These are phyloP conservation scores for Paulownia fortunei DNA, from an alignment of 257 asterid genomes.

Conservation along the genomic window DNA sequence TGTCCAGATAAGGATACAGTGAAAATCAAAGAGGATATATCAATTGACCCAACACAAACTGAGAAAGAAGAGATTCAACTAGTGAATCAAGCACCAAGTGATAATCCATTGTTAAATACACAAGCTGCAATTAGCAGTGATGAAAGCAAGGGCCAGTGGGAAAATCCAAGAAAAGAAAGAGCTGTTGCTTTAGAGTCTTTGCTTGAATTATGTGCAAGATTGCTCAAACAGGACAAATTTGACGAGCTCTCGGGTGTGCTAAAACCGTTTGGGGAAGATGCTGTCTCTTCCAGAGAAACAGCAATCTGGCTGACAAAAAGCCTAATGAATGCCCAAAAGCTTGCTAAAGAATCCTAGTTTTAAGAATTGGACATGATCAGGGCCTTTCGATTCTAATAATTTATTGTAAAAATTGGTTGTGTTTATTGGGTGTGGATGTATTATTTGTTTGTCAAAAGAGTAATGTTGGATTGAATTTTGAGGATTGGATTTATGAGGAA, in stretches of 20 bases:
- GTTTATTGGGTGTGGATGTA: slow-evolving; percentile 27
- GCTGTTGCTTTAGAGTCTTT: slow-evolving; percentile 93
- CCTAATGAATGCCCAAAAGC: slow-evolving; percentile 73
- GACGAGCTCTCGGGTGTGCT: slow-evolving; percentile 92
- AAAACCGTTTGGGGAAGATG: slow-evolving; percentile 87
- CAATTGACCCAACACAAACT: slow-evolving; percentile 10
- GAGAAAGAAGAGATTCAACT: slow-evolving; percentile 42
- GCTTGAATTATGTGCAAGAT: slow-evolving; percentile 84
- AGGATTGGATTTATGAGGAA: slow-evolving; percentile 23
- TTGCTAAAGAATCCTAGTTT: slow-evolving; percentile 54
- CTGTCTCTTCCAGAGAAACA: slow-evolving; percentile 91
- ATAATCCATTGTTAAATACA: slow-evolving; percentile 32
- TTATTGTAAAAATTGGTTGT: slow-evolving; percentile 32
- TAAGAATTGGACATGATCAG: slow-evolving; percentile 15
- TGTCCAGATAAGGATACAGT: slow-evolving; percentile 36
- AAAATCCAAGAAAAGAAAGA: slow-evolving; percentile 51
- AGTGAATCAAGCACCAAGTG: slow-evolving; percentile 30
- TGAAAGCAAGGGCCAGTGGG: slow-evolving; percentile 24
- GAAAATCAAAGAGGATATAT: slow-evolving; percentile 35
- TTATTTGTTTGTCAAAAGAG: slow-evolving; percentile 28
- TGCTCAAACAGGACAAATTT: slow-evolving; percentile 85
- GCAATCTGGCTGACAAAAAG: slow-evolving; percentile 94
- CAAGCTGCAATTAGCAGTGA: slow-evolving; percentile 41
- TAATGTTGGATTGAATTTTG: slow-evolving; percentile 17
- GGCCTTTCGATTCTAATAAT: slow-evolving; percentile 1